phyloP scores from a whole-genome alignment of 805 yeast genomes.

The Wickerhamiella siamensis region DNA sequence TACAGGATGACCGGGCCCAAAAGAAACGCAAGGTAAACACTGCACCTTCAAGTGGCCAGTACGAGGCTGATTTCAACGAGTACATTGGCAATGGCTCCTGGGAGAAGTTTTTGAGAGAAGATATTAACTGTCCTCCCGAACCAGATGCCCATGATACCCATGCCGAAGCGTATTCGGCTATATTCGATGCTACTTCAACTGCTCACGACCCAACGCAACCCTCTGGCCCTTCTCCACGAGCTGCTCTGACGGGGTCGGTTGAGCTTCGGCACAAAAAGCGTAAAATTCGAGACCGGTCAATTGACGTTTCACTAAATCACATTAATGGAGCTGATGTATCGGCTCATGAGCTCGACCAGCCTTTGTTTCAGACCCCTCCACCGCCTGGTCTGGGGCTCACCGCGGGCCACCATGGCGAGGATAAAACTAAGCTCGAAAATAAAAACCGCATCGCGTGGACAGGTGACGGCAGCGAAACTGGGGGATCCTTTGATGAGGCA shows the following conservation, averaged over 20 bases:
- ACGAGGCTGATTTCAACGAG: conserved; percentile 3
- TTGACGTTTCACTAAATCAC: not conserved
- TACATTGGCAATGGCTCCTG: conserved; percentile 8
- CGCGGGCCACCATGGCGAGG: not conserved
- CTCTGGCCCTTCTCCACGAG: not conserved
- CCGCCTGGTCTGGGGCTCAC: not conserved
- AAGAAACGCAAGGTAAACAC: not conserved
- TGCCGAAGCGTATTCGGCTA: not conserved
- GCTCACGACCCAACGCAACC: not conserved
- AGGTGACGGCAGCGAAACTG: conserved; percentile 21
- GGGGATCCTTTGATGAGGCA: conserved; percentile 39
- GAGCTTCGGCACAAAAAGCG: not conserved
- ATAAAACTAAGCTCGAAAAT: not conserved
- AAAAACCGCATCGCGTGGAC: conserved; percentile 14
- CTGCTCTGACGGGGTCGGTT: not conserved
- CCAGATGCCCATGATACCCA: not conserved
- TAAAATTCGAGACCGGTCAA: not conserved
- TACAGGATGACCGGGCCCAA: conserved; percentile 26
- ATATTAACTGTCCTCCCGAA: conserved; percentile 7
- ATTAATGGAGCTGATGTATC: not conserved
- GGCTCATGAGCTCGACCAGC: not conserved
- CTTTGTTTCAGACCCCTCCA: not conserved
- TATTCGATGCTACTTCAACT: not conserved
- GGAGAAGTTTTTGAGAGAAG: conserved; percentile 16
- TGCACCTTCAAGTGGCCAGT: not conserved